Evolutionary conservation across 768 basidiomycete genomes (phyloP), one percentile per base, ranked within the genome.

Genomic region (Amanita brunnescens): DNA sequence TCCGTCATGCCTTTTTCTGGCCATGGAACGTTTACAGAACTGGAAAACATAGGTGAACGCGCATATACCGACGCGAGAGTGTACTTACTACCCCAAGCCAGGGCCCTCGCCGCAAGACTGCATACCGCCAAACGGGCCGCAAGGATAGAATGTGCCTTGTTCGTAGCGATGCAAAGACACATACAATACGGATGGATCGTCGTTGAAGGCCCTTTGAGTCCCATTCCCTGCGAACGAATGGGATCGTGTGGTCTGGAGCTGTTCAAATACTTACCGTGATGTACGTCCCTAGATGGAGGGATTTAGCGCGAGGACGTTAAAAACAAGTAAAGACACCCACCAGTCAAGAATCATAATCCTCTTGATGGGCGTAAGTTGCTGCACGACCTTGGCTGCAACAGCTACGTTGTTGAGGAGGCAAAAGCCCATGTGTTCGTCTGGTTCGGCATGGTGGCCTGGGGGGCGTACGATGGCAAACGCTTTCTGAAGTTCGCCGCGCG

Each of bases 371-470:
- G 87, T 86, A 49, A 74, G 58, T 55, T 85, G 70, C 62, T 90
- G 85, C 16, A 88, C 81, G 21, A 92, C 87, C 60, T 81, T 80
- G 16, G 91, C 79, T 1, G 94, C 94, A 13, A 99, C 88, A 0
- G 96, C 87, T 30, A 95, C 93, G 62, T 99, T 99, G 67, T 99
- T 99, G 72, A 93, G 96, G 72, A 99, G 96, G 67, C 96, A 98
- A 66, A 99, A 99, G 1, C 96, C 96, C 94, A 98, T 97, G 56
- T 91, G 89, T 62, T 94, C 87, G 57, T 96, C 91, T 4, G 96
- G 96, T 63, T 99, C 96, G 5, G 96, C 94, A 61, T 99, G 96
- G 64, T 99, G 96, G 0, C 96, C 96, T 0, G 96, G 96, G 10
- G 96, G 96, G 48, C 96, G 80, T 32, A 98, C 94, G 55, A 98